phyloP scores from a whole-genome alignment of 2,329 filamentous ascomycete species.

The Ceratocystis colombiana region DNA sequence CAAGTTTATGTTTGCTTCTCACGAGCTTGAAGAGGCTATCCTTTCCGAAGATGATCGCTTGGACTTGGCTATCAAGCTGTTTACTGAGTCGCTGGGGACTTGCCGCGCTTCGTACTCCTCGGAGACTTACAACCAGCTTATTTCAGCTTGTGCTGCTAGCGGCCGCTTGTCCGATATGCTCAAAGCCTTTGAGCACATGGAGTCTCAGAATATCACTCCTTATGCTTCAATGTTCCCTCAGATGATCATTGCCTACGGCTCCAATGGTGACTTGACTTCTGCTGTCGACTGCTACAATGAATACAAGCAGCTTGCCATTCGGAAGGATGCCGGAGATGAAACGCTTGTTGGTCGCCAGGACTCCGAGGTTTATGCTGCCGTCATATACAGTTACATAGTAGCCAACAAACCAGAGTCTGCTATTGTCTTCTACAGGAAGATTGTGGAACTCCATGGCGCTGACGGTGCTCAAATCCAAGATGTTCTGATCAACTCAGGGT shows the following conservation, averaged over 20 bases:
- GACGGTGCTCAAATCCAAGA: constrained; percentile 57
- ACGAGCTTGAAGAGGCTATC: constrained; percentile 77
- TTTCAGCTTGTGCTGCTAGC: constrained; percentile 74
- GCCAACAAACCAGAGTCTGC: constrained; percentile 73
- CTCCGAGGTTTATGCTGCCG: constrained; percentile 75
- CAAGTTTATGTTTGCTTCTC: constrained; percentile 80
- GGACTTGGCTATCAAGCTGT: constrained; percentile 73
- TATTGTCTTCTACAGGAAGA: constrained; percentile 72
- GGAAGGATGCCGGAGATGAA: constrained; percentile 63
- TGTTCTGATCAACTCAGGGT: constrained; percentile 59
- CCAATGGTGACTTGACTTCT: constrained; percentile 67
- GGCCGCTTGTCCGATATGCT: constrained; percentile 83
- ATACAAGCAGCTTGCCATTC: constrained; percentile 80
- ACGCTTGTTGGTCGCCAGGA: constrained; percentile 64
- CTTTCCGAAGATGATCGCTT: constrained; percentile 80
- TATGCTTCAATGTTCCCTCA: constrained; percentile 74
- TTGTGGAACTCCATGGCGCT: constrained; percentile 53
- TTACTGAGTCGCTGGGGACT: constrained; percentile 60
- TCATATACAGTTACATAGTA: constrained; percentile 79
- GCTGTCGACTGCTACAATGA: constrained; percentile 94
- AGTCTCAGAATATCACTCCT: constrained; percentile 60
- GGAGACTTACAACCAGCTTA: constrained; percentile 74
- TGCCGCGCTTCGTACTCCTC: constrained; percentile 60
- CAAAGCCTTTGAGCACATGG: constrained; percentile 84
- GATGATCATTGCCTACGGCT: constrained; percentile 92